phyloP scores from a whole-genome alignment of 352 stramenopile genomes.

The Achlya hypogyna region DNA sequence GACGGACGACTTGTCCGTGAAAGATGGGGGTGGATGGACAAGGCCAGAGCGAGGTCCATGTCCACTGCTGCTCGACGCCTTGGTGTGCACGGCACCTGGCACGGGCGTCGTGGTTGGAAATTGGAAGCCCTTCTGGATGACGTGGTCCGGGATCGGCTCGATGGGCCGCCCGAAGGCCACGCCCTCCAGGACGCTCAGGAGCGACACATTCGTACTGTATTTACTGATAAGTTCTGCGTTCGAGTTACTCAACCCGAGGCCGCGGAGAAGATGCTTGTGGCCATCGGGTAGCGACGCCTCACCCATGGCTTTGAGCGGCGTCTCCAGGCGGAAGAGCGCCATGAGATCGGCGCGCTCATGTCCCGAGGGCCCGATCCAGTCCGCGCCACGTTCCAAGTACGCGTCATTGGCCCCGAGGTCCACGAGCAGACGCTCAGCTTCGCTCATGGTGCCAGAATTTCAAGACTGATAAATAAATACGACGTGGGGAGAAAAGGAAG shows the following conservation, averaged over 20 bases:
- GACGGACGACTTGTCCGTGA: conserved; percentile 26
- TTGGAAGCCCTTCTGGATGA: conserved; percentile 63
- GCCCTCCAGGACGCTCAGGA: conserved; percentile 50
- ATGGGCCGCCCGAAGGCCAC: conserved; percentile 75
- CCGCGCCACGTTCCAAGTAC: background rate
- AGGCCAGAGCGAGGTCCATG: conserved; percentile 36
- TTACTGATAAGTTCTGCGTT: conserved; percentile 30
- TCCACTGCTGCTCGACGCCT: conserved; percentile 22
- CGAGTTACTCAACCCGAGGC: conserved; percentile 39
- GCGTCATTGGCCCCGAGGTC: conserved; percentile 3
- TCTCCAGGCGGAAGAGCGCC: conserved; percentile 56
- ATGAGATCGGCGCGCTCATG: conserved; percentile 32
- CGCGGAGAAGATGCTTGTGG: conserved; percentile 64
- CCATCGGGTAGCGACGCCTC: conserved; percentile 45
- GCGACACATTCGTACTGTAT: conserved; percentile 35
- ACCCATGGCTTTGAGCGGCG: conserved; percentile 49
- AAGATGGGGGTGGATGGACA: conserved; percentile 53
- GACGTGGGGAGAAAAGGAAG: background rate
- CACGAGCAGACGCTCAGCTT: background rate
- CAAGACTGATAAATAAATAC: background rate
- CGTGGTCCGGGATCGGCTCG: conserved; percentile 53
- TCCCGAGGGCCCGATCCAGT: conserved; percentile 4
- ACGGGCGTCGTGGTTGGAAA: conserved; percentile 47
- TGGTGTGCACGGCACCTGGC: conserved; percentile 40
- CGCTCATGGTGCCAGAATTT: background rate